phyloP scores from a whole-genome alignment of 208 protist species.

The Angomonas ambiguus region DNA sequence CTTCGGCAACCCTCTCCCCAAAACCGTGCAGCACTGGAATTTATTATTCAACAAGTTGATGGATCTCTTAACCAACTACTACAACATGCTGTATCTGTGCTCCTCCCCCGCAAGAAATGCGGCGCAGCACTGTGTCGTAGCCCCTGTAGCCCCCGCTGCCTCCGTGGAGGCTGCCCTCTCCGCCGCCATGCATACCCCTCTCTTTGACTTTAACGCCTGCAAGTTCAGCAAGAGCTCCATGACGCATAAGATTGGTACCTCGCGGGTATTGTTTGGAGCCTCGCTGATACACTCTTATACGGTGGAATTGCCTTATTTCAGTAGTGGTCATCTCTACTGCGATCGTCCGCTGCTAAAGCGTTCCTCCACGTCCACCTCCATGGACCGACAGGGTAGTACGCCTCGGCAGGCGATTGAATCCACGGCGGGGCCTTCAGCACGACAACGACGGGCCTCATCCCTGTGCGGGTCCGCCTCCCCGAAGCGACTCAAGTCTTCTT shows the following conservation, averaged over 20 bases:
- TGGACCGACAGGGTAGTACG: too few species aligned
- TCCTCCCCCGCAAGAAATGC: conserved; percentile 3
- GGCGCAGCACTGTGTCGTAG: neutral
- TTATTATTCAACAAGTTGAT: conserved; percentile 58
- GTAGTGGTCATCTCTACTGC: conserved; percentile 26
- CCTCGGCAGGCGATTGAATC: too few species aligned
- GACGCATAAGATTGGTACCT: conserved; percentile 74
- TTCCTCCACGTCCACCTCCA: too few species aligned
- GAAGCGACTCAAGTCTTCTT: too few species aligned
- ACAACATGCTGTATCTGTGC: neutral
- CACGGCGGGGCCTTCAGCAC: neutral
- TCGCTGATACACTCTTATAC: conserved; percentile 83
- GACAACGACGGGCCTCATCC: neutral
- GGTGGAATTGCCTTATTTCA: conserved; percentile 79
- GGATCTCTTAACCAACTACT: conserved; percentile 50
- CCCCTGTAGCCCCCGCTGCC: neutral
- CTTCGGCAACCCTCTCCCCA: conserved; percentile 87
- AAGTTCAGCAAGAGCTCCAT: conserved; percentile 71
- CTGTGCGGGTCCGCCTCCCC: neutral
- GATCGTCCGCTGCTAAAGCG: neutral
- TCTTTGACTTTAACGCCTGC: conserved; percentile 75
- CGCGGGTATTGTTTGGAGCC: conserved; percentile 77
- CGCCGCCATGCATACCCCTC: neutral
- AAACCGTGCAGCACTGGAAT: conserved; percentile 82
- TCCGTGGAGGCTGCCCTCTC: neutral